These are phyloP conservation scores for Metarhizium anisopliae DNA, from an alignment of 2,329 filamentous ascomycete genomes.

Conservation along the genomic window DNA sequence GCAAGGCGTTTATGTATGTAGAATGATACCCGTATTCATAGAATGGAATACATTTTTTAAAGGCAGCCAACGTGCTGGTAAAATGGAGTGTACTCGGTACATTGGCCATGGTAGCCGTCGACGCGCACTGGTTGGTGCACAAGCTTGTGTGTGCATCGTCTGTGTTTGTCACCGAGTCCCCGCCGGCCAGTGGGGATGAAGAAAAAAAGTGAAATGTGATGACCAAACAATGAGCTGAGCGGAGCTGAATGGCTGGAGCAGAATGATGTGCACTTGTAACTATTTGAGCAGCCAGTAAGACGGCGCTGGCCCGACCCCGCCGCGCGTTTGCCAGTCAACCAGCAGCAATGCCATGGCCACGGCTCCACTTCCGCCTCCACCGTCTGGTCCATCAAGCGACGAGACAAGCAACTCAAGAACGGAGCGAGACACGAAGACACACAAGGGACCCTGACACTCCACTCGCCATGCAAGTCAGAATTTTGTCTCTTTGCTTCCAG, in stretches of 20 bases:
- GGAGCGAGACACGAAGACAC: no score
- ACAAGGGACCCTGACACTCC: neutral
- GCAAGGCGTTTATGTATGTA: neutral
- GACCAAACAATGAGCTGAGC: neutral
- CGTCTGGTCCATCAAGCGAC: no score
- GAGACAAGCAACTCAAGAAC: no score
- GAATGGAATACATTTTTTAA: neutral
- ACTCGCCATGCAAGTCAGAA: conserved; percentile 1
- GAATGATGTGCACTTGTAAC: neutral
- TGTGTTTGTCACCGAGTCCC: neutral
- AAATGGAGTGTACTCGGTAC: neutral
- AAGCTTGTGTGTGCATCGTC: neutral
- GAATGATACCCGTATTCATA: conserved; percentile 4
- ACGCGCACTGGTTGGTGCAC: no score
- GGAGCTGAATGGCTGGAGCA: neutral
- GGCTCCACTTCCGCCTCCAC: no score
- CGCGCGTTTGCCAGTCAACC: neutral
- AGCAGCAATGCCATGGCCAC: no score
- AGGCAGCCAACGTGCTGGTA: neutral
- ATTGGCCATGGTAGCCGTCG: no score
- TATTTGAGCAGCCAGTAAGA: no score
- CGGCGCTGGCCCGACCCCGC: neutral
- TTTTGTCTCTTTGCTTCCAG: neutral
- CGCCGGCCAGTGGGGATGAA: neutral
- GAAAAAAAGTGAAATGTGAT: neutral